phyloP scores from a whole-genome alignment of 2,329 filamentous ascomycete species.

The Stemphylium vesicarium region DNA sequence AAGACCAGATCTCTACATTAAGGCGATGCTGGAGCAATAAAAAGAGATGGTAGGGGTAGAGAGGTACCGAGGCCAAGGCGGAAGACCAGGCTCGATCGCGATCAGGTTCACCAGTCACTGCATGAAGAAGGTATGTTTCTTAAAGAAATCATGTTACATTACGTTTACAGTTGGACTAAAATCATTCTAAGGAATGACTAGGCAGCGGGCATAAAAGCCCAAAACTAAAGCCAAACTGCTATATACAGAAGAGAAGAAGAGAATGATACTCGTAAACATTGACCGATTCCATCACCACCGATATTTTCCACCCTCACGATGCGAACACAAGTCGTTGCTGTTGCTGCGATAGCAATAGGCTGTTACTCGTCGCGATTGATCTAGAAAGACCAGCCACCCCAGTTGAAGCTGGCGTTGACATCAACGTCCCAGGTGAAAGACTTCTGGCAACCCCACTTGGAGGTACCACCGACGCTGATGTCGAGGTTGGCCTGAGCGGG shows the following conservation, averaged over 20 bases:
- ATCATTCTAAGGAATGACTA: conserved; percentile 14
- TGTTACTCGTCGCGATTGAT: conserved; percentile 16
- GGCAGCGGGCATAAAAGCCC: conserved; percentile 3
- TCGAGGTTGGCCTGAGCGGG: conserved; percentile 26
- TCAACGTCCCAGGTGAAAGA: conserved; percentile 33
- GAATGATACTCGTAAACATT: conserved; percentile 4
- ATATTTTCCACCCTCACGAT: not conserved
- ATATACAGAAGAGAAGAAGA: conserved; percentile 4
- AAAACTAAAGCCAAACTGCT: conserved; percentile 10
- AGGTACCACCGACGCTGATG: conserved; percentile 19
- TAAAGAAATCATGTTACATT: conserved; percentile 11
- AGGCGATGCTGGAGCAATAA: too few species aligned
- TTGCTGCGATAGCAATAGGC: not conserved
- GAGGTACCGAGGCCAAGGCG: too few species aligned
- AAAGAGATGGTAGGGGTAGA: too few species aligned
- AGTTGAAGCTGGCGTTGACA: conserved; percentile 31
- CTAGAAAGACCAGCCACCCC: conserved; percentile 15
- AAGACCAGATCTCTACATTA: too few species aligned
- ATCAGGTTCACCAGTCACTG: not conserved
- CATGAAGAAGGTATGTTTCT: not conserved
- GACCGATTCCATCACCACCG: not conserved
- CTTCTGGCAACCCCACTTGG: conserved; percentile 31
- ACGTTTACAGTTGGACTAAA: conserved; percentile 2
- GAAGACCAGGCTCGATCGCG: not conserved
- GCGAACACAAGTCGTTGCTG: conserved; percentile 2